Evolutionary conservation across 768 basidiomycete genomes (phyloP), one percentile per base, ranked within the genome.

Genomic region (Macrolepiota albuminosa): DNA sequence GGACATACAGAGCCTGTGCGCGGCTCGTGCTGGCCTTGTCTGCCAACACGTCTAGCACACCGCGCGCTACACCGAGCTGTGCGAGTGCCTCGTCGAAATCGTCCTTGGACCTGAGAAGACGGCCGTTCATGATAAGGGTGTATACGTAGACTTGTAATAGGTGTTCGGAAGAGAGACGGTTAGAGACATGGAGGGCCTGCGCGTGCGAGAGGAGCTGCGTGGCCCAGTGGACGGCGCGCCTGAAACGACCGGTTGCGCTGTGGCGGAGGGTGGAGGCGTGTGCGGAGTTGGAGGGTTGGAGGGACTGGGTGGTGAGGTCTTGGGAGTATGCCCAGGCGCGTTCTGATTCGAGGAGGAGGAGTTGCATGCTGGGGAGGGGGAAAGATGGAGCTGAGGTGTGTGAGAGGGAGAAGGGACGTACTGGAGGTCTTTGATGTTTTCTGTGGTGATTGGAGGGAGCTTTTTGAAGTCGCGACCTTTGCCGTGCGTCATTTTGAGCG

Each of bases 401-500:
- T n/a, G 31, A 31, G 31, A 57, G 36, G 18, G 34, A 59, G 24
- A 3, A 33, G 33, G n/a, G 53, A 10, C 88, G 72, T 69, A 96
- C 95, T 95, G 89, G 74, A 88, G 91, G 64, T 93, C 91, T 70
- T 86, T 90, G 63, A 91, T 79, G 54, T 75, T 81, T n/a, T 90
- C 89, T 6, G 81, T 71, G 21, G 80, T 83, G 53, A 95, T 68
- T 5, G 84, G 73, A 8, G 92, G 84, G 26, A 88, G 70, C 66
- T 90, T 92, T 76, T 93, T 96, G 80, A 93, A 98, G 50, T 93
- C 91, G 65, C 87, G 87, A 26, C 91, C 91, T 69, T 90, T 92
- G 34, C 93, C 93, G 66, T 95, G 91, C 18, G 90, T 91, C 77
- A 87, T 83, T 69, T 91, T 93, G 52, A 95, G 81, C 1, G 85